Percentiles rank a stretch among this genome's conserved stretches.
These are phyloP conservation scores for Fagus crenata DNA, from an alignment of 306 rosid genomes.

Conservation along the genomic window DNA sequence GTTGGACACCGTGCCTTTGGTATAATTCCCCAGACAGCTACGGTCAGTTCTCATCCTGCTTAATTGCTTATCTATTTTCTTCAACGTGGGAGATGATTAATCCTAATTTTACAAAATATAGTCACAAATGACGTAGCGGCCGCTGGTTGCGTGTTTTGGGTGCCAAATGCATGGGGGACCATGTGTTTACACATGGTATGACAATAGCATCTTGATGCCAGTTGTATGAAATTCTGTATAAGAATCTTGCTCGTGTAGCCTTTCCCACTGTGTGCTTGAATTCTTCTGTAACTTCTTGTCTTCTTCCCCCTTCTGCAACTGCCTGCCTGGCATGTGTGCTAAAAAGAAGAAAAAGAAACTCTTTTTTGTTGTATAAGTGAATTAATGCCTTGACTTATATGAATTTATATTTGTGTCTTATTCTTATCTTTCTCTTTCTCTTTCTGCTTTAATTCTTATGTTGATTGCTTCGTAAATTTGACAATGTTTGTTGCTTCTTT, in stretches of 20 bases:
- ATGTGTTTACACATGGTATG: not conserved
- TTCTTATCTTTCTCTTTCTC: not conserved
- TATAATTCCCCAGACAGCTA: slow-evolving; percentile 30
- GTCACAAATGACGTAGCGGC: not conserved
- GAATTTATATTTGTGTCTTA: not conserved
- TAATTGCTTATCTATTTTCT: not conserved
- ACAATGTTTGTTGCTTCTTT: not conserved
- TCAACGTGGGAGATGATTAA: not conserved
- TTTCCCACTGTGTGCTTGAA: not conserved
- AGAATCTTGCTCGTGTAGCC: not conserved
- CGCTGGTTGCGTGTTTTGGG: not conserved
- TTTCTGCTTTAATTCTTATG: too few species aligned
- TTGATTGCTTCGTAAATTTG: too few species aligned
- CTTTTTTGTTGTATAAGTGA: not conserved
- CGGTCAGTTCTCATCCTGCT: slow-evolving; percentile 35
- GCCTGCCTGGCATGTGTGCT: too few species aligned
- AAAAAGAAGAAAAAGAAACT: not conserved
- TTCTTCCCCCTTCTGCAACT: not conserved
- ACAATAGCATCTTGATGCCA: not conserved
- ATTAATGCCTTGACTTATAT: not conserved
- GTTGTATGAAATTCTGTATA: not conserved
- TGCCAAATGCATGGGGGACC: too few species aligned
- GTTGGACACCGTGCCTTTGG: slow-evolving; percentile 31
- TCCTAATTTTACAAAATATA: not conserved
- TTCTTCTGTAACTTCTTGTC: not conserved